Conservation (phyloP, 1,139 yeast genomes). For the Hyphopichia buzzinii region DNA sequence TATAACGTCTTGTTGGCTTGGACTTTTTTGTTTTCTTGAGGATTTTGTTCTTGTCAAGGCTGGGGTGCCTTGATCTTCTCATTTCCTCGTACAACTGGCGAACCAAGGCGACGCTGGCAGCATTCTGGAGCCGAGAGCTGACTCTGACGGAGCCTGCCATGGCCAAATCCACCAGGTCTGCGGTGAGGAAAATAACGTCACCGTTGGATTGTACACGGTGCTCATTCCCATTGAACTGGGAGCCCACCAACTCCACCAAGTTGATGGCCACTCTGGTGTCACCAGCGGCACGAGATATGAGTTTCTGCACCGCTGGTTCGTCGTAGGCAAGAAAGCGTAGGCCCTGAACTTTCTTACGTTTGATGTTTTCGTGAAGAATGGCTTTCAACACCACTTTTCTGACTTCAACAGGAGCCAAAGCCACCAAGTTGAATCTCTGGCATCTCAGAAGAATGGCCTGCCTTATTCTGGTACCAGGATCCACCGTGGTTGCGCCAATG, state of each 20-base stretch:
- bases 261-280: constrained; percentile 37
- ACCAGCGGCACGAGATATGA: constrained; percentile 22
- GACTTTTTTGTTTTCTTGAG: background rate
- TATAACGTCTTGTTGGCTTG: background rate
- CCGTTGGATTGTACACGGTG: background rate
- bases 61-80: constrained; percentile 6
- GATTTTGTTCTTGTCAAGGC: background rate
- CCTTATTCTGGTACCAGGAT: constrained; percentile 31
- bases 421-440: constrained; percentile 30
- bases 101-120: constrained; percentile 11
- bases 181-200: background rate
- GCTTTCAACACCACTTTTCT: constrained; percentile 24
- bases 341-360: constrained; percentile 15
- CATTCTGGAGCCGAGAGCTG: constrained; percentile 13
- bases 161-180: constrained; percentile 4
- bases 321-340: constrained; percentile 13
- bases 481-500: constrained; percentile 45
- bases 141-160: constrained; percentile 8
- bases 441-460: constrained; percentile 42
- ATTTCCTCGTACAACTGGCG: constrained; percentile 13
- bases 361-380: constrained; percentile 25
- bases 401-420: constrained; percentile 19
- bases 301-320: constrained; percentile 12
- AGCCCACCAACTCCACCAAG: constrained; percentile 28
- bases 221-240: constrained; percentile 8